A percentile compares a stretch with the other conserved stretches of the same genome.
These are phyloP conservation scores for Umbelopsis sp. DNA, from an alignment of 371 early-diverging fungal species.

Conservation along the genomic window DNA sequence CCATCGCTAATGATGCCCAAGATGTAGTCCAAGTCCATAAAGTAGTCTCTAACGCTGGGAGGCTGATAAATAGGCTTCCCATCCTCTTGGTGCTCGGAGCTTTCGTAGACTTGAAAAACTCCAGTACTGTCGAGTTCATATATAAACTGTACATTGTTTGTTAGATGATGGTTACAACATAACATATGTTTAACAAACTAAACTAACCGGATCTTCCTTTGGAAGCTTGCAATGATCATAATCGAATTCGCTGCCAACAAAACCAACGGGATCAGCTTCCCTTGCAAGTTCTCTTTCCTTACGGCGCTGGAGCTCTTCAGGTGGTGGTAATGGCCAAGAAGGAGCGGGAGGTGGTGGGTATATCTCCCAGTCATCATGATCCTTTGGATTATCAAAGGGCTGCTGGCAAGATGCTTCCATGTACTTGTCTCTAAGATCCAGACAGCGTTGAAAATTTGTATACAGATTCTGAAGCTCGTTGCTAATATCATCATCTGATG, in stretches of 20 bases:
- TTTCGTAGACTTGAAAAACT: slow-evolving; percentile 59
- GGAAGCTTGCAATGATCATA: slow-evolving; percentile 69
- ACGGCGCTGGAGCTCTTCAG: slow-evolving; percentile 48
- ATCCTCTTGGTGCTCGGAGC: slow-evolving; percentile 9
- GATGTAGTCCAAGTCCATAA: slow-evolving; percentile 85
- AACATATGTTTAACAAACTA: background rate
- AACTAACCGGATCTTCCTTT: slow-evolving; percentile 45
- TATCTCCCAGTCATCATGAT: slow-evolving; percentile 79
- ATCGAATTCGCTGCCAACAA: slow-evolving; percentile 65
- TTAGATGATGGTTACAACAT: slow-evolving; percentile 9
- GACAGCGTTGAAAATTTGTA: slow-evolving; percentile 66
- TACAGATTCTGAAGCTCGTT: slow-evolving; percentile 58
- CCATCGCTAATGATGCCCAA: slow-evolving; percentile 88
- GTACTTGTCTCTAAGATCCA: slow-evolving; percentile 86
- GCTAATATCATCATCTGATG: slow-evolving; percentile 52
- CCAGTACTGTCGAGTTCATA: slow-evolving; percentile 65
- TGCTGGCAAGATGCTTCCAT: slow-evolving; percentile 79
- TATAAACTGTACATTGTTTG: slow-evolving; percentile 20
- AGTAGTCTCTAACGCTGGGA: slow-evolving; percentile 88
- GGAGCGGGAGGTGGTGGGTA: slow-evolving; percentile 90
- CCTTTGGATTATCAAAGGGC: slow-evolving; percentile 86
- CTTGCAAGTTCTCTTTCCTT: slow-evolving; percentile 51
- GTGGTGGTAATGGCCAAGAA: slow-evolving; percentile 61
- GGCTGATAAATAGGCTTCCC: slow-evolving; percentile 54
- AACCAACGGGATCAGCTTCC: slow-evolving; percentile 52